These are phyloP conservation scores for Calvatia gigantea DNA, from an alignment of 768 basidiomycete species.

Conservation along the genomic window DNA sequence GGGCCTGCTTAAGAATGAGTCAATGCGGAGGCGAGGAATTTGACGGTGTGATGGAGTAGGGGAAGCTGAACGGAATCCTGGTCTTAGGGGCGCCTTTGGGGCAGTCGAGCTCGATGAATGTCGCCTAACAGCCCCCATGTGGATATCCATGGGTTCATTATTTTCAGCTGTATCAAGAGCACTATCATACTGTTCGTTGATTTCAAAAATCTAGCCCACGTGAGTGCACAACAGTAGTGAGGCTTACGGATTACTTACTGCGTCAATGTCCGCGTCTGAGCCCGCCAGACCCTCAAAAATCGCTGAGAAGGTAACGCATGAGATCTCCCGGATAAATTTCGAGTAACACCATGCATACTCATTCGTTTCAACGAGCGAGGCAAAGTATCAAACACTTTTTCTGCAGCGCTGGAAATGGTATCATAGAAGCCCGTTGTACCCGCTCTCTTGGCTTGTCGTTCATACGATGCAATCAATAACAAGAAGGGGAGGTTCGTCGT, in stretches of 20 bases:
- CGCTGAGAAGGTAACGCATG: conserved; percentile 45
- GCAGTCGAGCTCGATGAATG: neutral
- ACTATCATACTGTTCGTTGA: conserved; percentile 64
- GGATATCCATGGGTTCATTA: conserved; percentile 17
- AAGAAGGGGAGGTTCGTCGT: conserved; percentile 83
- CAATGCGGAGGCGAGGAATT: conserved; percentile 36
- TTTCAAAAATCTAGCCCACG: conserved; percentile 63
- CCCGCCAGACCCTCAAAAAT: conserved; percentile 81
- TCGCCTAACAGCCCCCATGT: conserved; percentile 13
- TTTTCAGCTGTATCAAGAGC: conserved; percentile 52
- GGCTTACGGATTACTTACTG: conserved; percentile 37
- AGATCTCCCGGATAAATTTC: neutral
- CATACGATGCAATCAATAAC: conserved; percentile 77
- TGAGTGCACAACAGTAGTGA: neutral
- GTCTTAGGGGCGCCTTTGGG: neutral
- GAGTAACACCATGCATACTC: conserved; percentile 44
- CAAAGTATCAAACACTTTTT: conserved; percentile 68
- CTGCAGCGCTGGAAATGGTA: conserved; percentile 61
- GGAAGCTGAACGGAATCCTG: neutral
- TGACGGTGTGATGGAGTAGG: conserved; percentile 19
- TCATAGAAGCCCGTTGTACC: conserved; percentile 70
- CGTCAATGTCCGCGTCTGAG: conserved; percentile 67
- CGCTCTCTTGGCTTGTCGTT: conserved; percentile 73
- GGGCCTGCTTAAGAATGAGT: conserved; percentile 36
- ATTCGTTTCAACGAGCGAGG: conserved; percentile 74